Evolutionary conservation across 306 rosid genomes (phyloP).

Genomic region (Benincasa hispida): DNA sequence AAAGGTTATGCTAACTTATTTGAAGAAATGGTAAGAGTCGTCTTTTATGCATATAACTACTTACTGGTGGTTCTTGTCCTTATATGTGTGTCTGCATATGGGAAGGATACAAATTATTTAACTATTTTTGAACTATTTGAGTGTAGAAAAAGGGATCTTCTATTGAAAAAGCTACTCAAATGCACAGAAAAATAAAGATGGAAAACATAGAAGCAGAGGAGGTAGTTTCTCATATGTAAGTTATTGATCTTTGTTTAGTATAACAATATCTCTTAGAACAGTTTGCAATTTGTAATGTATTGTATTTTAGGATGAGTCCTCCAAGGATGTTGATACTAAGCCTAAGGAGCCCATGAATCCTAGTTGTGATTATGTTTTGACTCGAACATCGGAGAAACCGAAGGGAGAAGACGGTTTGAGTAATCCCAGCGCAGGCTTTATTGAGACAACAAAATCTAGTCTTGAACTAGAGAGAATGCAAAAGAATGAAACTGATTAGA

Average conservation of each 20-base stretch:
- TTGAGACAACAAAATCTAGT: not conserved
- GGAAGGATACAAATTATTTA: not conserved
- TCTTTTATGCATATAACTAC: not conserved
- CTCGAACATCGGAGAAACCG: not conserved
- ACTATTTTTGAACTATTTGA: not conserved
- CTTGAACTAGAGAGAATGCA: not conserved
- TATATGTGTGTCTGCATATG: not conserved
- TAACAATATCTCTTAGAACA: not conserved
- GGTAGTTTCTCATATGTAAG: not conserved
- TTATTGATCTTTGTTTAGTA: not conserved
- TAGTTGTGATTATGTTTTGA: not conserved
- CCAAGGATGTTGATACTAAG: not conserved
- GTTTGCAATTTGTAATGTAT: not conserved
- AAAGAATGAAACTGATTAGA: not conserved
- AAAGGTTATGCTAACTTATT: not conserved
- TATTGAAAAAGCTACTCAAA: not conserved
- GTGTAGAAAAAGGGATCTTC: not conserved
- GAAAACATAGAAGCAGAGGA: not conserved
- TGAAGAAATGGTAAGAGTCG: not conserved
- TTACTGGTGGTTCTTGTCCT: not conserved
- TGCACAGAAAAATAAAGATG: not conserved
- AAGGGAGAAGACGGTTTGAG: not conserved
- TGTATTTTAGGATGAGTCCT: not conserved
- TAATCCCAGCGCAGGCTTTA: not conserved
- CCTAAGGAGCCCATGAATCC: not conserved